Conservation (phyloP, 1,139 yeast species). For the Blastobotrys apis region DNA sequence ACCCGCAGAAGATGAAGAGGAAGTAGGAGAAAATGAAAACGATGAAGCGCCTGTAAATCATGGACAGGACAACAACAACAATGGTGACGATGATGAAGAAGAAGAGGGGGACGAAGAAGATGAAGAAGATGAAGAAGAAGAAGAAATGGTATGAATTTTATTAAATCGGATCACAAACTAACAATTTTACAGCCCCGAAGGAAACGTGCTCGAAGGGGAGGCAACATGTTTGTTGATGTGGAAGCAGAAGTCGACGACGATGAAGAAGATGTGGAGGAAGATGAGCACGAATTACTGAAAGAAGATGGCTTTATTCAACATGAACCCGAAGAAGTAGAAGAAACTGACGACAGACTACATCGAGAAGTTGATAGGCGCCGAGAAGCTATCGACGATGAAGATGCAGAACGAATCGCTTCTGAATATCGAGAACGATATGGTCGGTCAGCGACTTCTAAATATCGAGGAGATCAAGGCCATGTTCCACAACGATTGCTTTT, state of each 20-base stretch:
- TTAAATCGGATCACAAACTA: too few species aligned
- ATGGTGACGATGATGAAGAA: slow-evolving; percentile 15
- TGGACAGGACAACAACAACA: slow-evolving; percentile 21
- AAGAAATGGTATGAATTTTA: slow-evolving; percentile 9
- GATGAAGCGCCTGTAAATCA: slow-evolving; percentile 9
- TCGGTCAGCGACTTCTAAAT: slow-evolving; percentile 73
- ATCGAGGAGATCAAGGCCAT: slow-evolving; percentile 81
- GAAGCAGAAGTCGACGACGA: slow-evolving; percentile 99
- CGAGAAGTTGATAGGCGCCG: slow-evolving; percentile 88
- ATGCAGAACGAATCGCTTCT: slow-evolving; percentile 91
- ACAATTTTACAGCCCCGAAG: slow-evolving; percentile 66
- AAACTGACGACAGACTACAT: slow-evolving; percentile 69
- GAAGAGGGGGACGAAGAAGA: slow-evolving; percentile 21
- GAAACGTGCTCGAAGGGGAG: slow-evolving; percentile 61
- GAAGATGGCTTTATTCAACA: slow-evolving; percentile 55
- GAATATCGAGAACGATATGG: slow-evolving; percentile 91
- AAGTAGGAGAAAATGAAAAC: slow-evolving; percentile 28
- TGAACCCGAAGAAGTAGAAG: slow-evolving; percentile 49
- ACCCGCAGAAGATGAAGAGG: slow-evolving; percentile 28
- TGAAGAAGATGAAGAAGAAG: slow-evolving; percentile 29
- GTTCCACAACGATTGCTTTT: slow-evolving; percentile 90
- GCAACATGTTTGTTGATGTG: slow-evolving; percentile 93
- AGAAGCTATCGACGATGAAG: slow-evolving; percentile 87
- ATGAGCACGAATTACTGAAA: slow-evolving; percentile 80
- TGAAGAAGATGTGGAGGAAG: slow-evolving; percentile 93